A percentile compares a stretch with the other conserved stretches of the same genome.
Evolutionary conservation across 208 protist genomes (phyloP).

Genomic region (Leishmania amazonensis): DNA sequence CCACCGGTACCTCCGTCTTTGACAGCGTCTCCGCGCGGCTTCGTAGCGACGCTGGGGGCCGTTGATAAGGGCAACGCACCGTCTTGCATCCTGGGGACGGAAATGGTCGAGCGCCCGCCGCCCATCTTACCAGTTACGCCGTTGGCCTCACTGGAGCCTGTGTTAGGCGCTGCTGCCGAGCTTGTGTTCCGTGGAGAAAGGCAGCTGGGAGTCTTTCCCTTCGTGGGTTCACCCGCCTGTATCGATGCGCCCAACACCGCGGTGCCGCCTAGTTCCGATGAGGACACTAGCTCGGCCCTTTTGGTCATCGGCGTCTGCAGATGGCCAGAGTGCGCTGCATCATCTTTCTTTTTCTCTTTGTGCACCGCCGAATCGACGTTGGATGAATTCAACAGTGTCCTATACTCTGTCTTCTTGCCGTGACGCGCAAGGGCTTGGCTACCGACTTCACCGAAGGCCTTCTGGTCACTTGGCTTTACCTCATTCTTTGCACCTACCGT

Average conservation of each 20-base stretch:
- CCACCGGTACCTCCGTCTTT: too few species aligned
- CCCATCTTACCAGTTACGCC: not conserved
- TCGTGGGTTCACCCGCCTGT: not conserved
- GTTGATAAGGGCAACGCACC: not conserved
- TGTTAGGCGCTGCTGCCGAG: slow-evolving; percentile 6
- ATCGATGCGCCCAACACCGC: not conserved
- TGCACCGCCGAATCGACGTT: not conserved
- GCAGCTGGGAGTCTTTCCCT: slow-evolving; percentile 2
- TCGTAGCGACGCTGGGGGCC: slow-evolving; percentile 7
- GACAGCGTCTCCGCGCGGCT: not conserved
- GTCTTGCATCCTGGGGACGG: not conserved
- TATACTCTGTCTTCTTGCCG: not conserved
- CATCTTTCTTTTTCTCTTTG: not conserved
- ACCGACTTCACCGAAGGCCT: not conserved
- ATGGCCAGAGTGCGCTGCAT: not conserved
- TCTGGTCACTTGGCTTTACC: not conserved
- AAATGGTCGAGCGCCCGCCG: slow-evolving; percentile 9
- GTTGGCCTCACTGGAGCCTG: not conserved
- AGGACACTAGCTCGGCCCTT: not conserved
- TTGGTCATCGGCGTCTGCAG: not conserved
- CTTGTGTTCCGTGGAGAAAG: not conserved
- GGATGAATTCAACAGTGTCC: slow-evolving; percentile 6
- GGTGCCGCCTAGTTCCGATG: slow-evolving; percentile 3
- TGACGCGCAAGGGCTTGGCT: not conserved
- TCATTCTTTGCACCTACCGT: not conserved